A percentile compares a stretch with the other conserved stretches of the same genome.
Evolutionary conservation across 1,284 basidiomycete species (phyloP).

Genomic region (Boletellus dicymbophilus): DNA sequence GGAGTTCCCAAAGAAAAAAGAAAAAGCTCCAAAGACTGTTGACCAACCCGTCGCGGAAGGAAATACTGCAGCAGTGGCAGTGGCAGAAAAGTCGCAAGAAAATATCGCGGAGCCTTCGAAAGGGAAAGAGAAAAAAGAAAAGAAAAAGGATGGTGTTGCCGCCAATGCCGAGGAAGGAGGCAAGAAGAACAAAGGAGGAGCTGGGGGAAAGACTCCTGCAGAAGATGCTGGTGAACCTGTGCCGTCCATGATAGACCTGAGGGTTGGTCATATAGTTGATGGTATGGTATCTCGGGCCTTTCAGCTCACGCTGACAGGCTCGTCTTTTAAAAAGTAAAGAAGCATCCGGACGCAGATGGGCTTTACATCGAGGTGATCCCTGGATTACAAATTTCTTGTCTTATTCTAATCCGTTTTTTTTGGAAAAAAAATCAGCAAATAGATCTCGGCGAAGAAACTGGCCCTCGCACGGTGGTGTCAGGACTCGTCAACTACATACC

Average conservation of each 20-base stretch:
- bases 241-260: slow-evolving; percentile 93
- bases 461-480: slow-evolving; percentile 92
- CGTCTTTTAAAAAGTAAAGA: slow-evolving; percentile 63
- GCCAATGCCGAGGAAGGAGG: slow-evolving; percentile 34
- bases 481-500: slow-evolving; percentile 95
- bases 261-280: slow-evolving; percentile 89
- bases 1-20: slow-evolving; percentile 79
- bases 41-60: slow-evolving; percentile 32
- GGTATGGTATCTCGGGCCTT: slow-evolving; percentile 48
- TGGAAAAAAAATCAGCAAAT: no score
- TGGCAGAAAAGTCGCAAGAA: slow-evolving; percentile 26
- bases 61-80: slow-evolving; percentile 28
- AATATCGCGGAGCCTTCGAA: slow-evolving; percentile 36
- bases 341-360: slow-evolving; percentile 93
- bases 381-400: not conserved
- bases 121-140: slow-evolving; percentile 51
- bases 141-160: slow-evolving; percentile 54
- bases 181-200: slow-evolving; percentile 46
- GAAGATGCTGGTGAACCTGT: slow-evolving; percentile 76
- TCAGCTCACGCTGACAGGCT: slow-evolving; percentile 1
- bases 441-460: slow-evolving; percentile 91
- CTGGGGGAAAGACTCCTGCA: slow-evolving; percentile 43
- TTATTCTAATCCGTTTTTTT: no score
- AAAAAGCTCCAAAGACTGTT: slow-evolving; percentile 62
- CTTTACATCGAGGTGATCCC: slow-evolving; percentile 82